phyloP scores from a whole-genome alignment of 1,139 yeast species.

The Entelexis sorbosivorans region DNA sequence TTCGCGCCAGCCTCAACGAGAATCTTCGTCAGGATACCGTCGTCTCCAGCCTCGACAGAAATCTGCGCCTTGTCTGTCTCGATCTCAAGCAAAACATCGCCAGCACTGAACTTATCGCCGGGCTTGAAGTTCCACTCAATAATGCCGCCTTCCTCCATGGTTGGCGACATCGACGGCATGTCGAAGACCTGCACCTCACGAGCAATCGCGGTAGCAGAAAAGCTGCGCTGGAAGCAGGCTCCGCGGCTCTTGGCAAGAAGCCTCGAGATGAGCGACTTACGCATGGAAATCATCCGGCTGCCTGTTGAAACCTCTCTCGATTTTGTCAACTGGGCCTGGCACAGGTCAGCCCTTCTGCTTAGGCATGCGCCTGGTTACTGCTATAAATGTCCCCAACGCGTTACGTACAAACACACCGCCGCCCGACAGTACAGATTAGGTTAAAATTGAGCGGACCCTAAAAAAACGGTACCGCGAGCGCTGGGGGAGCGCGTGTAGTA shows the following conservation, averaged over 20 bases:
- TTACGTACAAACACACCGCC: background rate
- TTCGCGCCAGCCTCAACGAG: constrained; percentile 58
- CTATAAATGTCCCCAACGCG: background rate
- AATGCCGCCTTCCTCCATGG: constrained; percentile 96
- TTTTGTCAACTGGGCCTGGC: background rate
- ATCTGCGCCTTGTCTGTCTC: constrained; percentile 93
- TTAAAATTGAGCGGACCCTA: too few relatives aligned
- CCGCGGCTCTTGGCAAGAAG: background rate
- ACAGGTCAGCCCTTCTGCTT: background rate
- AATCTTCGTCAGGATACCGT: constrained; percentile 77
- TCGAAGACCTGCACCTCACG: constrained; percentile 45
- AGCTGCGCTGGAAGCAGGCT: background rate
- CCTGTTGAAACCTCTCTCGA: background rate
- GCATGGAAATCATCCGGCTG: background rate
- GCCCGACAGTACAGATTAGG: background rate
- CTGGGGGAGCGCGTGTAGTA: too few relatives aligned
- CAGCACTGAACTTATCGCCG: constrained; percentile 57
- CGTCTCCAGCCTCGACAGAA: constrained; percentile 88
- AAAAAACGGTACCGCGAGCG: too few relatives aligned
- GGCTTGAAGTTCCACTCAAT: constrained; percentile 77
- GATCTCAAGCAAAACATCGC: constrained; percentile 78
- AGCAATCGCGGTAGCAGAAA: constrained; percentile 3
- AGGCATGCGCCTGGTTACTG: constrained; percentile 4
- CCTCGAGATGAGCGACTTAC: background rate
- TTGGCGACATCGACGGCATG: constrained; percentile 99